Evolutionary conservation across 768 basidiomycete species (phyloP), one percentile per base, ranked within the genome.

Genomic region (Lactarius tabidus): DNA sequence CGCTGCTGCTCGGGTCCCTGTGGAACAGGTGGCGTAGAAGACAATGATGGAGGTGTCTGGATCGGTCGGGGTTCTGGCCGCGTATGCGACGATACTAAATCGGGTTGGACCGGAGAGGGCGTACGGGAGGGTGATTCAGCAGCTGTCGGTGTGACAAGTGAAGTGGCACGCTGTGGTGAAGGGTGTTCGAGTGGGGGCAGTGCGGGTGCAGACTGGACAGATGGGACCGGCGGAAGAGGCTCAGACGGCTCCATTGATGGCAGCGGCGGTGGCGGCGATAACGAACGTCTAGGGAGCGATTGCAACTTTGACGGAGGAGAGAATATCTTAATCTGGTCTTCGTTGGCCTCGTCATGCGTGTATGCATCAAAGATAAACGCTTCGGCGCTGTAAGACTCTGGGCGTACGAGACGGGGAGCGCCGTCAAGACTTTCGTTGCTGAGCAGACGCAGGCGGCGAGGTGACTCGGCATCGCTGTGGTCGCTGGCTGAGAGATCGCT

Each of bases 301-400:
- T 60, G 57, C n/a, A 23, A 17, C 17, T 23, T n/a, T 29, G 54
- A 53, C n/a, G 60, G 64, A 2, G 69, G 60, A 1, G 66, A 64
- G 23, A 28, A 20, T 5, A 54, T 26, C 54, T 43, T 63, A 43
- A 53, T 54, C 18, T 20, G 54, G 12, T 60, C 62, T 28, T 76
- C 75, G 20, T 75, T 75, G 12, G 85, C 83, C 7, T 86, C 83
- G 9, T 86, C 86, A 41, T 80, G 82, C 51, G 78, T 84, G 72
- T 98, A 96, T 14, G 92, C 84, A 70, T 95, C 94, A 72, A 89
- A 93, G 67, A 96, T 95, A 41, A 82, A 83, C 4, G 85, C 76
- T 69, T 95, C 93, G 66, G 93, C 91, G 64, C 86, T 89, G 71
- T 87, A 93, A 1, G 90, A 89, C 52, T 91, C 86, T 1, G 90